A percentile compares a stretch with the other conserved stretches of the same genome.
Conservation (phyloP, 2,329 filamentous ascomycete species). For the Aspergillus pseudotamarii region DNA sequence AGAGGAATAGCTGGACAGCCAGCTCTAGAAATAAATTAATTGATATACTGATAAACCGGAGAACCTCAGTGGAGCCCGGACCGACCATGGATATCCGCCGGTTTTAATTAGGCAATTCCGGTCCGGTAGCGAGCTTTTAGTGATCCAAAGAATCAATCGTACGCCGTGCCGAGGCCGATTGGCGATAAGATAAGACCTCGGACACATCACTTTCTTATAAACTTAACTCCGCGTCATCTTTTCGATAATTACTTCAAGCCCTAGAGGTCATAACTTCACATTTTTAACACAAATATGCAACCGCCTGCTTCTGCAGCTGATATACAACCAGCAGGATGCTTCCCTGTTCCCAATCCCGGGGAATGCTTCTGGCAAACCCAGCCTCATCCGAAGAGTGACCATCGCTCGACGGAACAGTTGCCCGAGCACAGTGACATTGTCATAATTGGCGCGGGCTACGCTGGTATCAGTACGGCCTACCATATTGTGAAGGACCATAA, state of each 20-base stretch:
- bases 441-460: constrained; percentile 51
- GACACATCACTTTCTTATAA: not conserved
- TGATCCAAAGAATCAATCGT: not conserved
- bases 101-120: not conserved
- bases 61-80: not conserved
- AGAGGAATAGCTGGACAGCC: not conserved
- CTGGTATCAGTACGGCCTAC: constrained; percentile 47
- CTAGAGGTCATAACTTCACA: not conserved
- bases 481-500: constrained; percentile 36
- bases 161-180: not conserved
- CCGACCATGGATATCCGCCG: not conserved
- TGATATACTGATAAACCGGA: constrained; percentile 1
- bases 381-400: constrained; percentile 42
- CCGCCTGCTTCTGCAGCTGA: not conserved
- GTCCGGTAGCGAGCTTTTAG: constrained; percentile 2
- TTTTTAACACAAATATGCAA: not conserved
- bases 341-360: constrained; percentile 8
- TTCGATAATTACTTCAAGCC: not conserved
- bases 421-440: constrained; percentile 41
- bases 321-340: not conserved
- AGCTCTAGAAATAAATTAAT: not conserved
- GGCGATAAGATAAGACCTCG: not conserved
- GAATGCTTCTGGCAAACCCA: constrained; percentile 47
- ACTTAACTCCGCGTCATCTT: not conserved
- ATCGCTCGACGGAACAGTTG: constrained; percentile 39